Percentiles rank a stretch among this genome's conserved stretches.
These are phyloP conservation scores for Russula emetica DNA, from an alignment of 768 basidiomycete species.

Conservation along the genomic window DNA sequence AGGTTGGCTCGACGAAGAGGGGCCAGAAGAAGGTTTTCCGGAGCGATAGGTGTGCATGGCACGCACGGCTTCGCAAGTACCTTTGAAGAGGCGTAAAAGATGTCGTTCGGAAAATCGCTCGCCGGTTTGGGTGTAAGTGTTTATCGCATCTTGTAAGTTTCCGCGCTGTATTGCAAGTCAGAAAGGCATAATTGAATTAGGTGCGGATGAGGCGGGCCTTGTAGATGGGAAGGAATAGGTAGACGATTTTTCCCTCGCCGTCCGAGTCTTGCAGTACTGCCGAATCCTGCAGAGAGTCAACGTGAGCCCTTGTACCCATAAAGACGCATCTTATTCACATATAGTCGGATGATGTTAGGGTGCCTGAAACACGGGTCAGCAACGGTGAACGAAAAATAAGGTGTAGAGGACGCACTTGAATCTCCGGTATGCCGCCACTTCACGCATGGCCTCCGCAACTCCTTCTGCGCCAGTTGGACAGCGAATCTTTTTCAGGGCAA, in stretches of 20 bases:
- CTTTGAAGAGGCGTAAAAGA: constrained; percentile 86
- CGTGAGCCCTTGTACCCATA: constrained; percentile 16
- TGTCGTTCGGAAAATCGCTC: constrained; percentile 83
- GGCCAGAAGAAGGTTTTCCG: constrained; percentile 33
- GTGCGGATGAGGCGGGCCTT: constrained; percentile 48
- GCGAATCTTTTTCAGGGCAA: constrained; percentile 95
- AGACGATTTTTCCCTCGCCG: constrained; percentile 91
- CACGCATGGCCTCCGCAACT: constrained; percentile 84
- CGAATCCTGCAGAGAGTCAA: constrained; percentile 59
- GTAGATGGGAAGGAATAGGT: constrained; percentile 92
- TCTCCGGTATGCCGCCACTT: constrained; percentile 89
- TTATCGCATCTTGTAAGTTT: constrained; percentile 94
- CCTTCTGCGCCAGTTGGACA: constrained; percentile 86
- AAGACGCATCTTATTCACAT: constrained; percentile 45
- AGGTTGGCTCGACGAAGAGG: constrained; percentile 31
- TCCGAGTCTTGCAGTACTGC: constrained; percentile 91
- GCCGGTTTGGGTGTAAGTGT: constrained; percentile 75
- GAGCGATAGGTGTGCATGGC: constrained; percentile 91
- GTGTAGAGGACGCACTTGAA: constrained; percentile 66
- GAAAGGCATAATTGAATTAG: neutral
- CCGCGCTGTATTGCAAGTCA: constrained; percentile 53
- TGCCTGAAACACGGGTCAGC: constrained; percentile 49
- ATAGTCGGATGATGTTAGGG: constrained; percentile 92
- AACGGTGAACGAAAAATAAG: neutral
- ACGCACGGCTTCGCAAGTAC: constrained; percentile 88